These are phyloP conservation scores for Hyaloscypha variabilis DNA, from an alignment of 495 filamentous ascomycete species.

Conservation along the genomic window DNA sequence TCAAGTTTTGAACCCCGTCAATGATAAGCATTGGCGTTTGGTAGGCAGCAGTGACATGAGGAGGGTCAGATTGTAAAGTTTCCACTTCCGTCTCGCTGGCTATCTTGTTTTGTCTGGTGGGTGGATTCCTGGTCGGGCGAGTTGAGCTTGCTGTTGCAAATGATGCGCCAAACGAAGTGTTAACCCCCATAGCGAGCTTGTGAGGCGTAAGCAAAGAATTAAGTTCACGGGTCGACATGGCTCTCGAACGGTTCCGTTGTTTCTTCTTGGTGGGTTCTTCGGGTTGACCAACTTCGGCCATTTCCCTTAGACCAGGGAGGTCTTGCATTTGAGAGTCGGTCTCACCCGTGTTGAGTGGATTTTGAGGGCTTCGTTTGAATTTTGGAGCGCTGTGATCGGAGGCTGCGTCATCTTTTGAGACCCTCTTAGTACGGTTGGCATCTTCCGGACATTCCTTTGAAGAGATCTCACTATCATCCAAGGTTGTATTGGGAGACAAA, in stretches of 20 bases:
- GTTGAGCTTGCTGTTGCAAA: neutral
- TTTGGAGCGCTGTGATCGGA: neutral
- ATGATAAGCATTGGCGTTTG: neutral
- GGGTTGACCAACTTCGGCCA: neutral
- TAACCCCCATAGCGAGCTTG: neutral
- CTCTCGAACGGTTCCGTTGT: neutral
- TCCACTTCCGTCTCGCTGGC: neutral
- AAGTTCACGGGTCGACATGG: neutral
- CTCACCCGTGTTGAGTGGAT: neutral
- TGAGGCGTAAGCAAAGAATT: neutral
- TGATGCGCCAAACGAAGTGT: neutral
- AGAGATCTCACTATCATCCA: neutral
- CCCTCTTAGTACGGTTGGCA: neutral
- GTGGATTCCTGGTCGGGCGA: neutral
- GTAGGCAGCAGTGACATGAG: neutral
- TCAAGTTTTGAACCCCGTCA: neutral
- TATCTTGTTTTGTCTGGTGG: neutral
- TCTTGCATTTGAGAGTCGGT: neutral
- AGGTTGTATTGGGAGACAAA: neutral
- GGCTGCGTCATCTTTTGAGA: neutral
- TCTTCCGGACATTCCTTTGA: neutral
- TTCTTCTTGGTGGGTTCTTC: neutral
- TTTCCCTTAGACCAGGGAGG: neutral
- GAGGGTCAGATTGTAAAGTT: neutral
- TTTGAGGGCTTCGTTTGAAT: neutral